phyloP scores from a whole-genome alignment of 768 basidiomycete species.

The Coprinopsis strossmayeri region DNA sequence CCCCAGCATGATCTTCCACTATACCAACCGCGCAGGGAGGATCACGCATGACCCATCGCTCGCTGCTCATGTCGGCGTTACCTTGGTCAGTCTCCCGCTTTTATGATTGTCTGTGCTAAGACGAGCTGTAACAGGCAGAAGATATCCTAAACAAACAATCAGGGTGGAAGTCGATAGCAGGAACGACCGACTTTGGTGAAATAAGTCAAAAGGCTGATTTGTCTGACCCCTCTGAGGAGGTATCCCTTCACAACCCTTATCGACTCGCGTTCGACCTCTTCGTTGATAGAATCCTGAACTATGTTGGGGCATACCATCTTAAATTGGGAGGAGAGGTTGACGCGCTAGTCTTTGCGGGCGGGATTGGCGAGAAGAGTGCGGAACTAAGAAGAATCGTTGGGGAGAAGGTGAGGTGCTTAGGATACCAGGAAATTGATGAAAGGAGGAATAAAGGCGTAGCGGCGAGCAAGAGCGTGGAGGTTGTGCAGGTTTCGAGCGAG shows the following conservation, averaged over 20 bases:
- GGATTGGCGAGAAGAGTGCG: constrained; percentile 74
- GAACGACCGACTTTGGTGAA: constrained; percentile 75
- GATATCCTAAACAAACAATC: constrained; percentile 68
- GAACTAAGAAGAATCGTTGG: constrained; percentile 56
- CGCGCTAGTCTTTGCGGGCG: constrained; percentile 81
- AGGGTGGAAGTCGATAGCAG: constrained; percentile 74
- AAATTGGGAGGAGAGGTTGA: constrained; percentile 65
- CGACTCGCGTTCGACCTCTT: constrained; percentile 74
- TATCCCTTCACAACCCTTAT: constrained; percentile 28
- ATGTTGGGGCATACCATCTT: constrained; percentile 67
- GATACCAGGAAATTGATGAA: constrained; percentile 45
- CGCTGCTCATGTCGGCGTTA: constrained; percentile 45
- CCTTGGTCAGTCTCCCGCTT: constrained; percentile 26
- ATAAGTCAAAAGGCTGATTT: constrained; percentile 45
- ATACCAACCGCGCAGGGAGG: constrained; percentile 45
- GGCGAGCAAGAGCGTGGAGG: constrained; percentile 20
- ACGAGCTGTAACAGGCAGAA: constrained; percentile 40
- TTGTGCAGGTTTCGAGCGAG: constrained; percentile 24
- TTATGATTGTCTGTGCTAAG: neutral
- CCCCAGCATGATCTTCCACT: constrained; percentile 85
- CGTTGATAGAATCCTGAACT: constrained; percentile 69
- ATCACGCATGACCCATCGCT: constrained; percentile 49
- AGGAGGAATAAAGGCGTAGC: constrained; percentile 38
- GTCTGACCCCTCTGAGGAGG: constrained; percentile 15
- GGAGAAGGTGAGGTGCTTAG: constrained; percentile 50